Base-by-base conservation (phyloP, 2,329 filamentous ascomycete genomes). In the Pseudodiploospora longispora region DNA sequence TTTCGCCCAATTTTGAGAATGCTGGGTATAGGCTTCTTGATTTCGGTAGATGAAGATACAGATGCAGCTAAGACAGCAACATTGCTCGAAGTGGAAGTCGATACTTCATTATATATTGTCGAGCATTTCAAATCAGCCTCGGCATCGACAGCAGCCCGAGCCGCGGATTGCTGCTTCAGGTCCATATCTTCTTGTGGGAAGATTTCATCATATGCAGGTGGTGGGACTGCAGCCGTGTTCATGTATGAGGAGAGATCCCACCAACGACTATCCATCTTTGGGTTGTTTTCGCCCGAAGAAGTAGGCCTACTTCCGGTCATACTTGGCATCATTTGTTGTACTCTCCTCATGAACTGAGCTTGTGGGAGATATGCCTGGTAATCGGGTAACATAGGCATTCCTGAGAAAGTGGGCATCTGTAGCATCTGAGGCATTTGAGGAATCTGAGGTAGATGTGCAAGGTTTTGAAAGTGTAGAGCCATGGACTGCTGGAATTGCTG, bases 141-240 rank as follows among this genome's bases (percentile, higher is more conserved):
- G 3, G 70, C 71, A 29, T 83, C 80, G 10, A 71, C 74, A 2
- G 75, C 74, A 3, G 80, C 80, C 42, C 70, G 69, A 6, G 71
- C 69, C 1, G 75, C 77, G n/a, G 76, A 75, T 12, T 72, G 66
- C 53, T 76, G 72, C 60, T 84, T 83, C 27, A 63, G 65, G 44
- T 82, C 75, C 10, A 71, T 50, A 37, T 72, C 68, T 42, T 69
- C 63, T 35, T 68, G 66, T 2, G 85, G 86, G 59, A 81, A 93
- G 29, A 93, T 77, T 39, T 90, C 87, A 42, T 89, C 82, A 52
- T 93, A 93, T 0, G 87, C 78, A 7, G 87, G 87, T 6, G 85
- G 85, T 30, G 76, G 70, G 4, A 71, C 67, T 7, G 76, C 64
- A 34, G 65, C 66, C 19, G 64, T 68, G 10, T 67, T 64, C 54